Evolutionary conservation across 2,329 filamentous ascomycete species (phyloP), one percentile per base, ranked within the genome.

Genomic region (Penicillium sp.): DNA sequence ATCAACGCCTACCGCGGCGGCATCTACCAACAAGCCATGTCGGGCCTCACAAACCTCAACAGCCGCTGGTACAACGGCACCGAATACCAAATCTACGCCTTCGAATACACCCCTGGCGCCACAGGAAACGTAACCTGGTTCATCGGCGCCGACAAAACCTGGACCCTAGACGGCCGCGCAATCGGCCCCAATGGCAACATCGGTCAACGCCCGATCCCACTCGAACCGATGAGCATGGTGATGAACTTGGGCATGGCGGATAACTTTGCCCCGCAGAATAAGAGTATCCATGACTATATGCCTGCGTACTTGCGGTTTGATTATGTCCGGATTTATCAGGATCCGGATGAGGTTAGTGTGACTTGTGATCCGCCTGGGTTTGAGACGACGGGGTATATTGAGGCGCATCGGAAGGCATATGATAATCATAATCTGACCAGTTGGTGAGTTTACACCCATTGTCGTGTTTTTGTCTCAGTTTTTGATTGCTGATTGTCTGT

Each of bases 161-260:
- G 86, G 85, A 87, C 85, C 39, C 73, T 90, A 55, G 81, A 85
- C 60, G 83, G 76, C 35, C 77, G 83, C 40, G 79, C 88, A 2
- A 76, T 89, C 16, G 84, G 87, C 5, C 85, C 87, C 1, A 90
- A 90, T 61, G 89, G 88, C 58, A 91, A 91, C 68, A 76, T 91
- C 57, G 88, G 86, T 6, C 84, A 88, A 65, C 79, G 88, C 63
- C 74, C 83, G 19, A 84, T 90, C 53, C 87, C 88, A 0, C 77
- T 86, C 64, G 88, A 91, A 69, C 89, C 89, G 2, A 82, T 91
- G 85, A 71, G 85, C 1, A 75, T 90, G 18, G 79, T 90, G 65
- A 81, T 86, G 76, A 91, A 91, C 69, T 84, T 90, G 66, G 89
- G 88, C 67, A 89, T 91, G 84, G 87, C 85, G 4, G 81, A 81